Evolutionary conservation across 2,329 filamentous ascomycete genomes (phyloP), one percentile per base, ranked within the genome.

Genomic region (Aspergillus fijiensis): DNA sequence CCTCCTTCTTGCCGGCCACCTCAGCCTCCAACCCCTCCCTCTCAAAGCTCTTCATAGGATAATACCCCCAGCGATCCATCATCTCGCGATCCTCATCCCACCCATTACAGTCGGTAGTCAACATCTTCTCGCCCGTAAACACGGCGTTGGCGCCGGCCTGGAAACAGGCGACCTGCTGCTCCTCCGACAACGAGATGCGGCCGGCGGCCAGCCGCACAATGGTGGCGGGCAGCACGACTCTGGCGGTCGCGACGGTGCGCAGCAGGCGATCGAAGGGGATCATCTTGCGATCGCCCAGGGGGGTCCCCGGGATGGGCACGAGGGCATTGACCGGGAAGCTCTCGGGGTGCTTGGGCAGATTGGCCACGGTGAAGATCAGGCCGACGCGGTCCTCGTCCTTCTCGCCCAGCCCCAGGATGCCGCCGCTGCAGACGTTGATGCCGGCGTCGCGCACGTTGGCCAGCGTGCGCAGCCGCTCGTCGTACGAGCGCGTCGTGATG

Each of bases 121-220:
- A 76, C 92, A 96, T 96, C 83, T 94, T 96, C 80, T 96, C 92
- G 9, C 92, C 92, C 0, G 92, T 96, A 73, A 96, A 96, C 35
- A 96, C 89, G n/a, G 92, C 92, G 69, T 96, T 96, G 1, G 92
- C 92, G 14, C 92, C 92, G 0, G 92, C 91, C 85, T 91, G 88
- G 79, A 96, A 96, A 76, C 92, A 96, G 65, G 94, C 74, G 14
- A 91, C 88, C 78, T 96, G 92, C 80, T 96, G 89, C 77, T 95
- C 91, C 78, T 96, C 92, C 4, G 85, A 84, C 85, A 96, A 89
- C 12, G 88, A 90, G 73, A 91, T 92, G 51, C 92, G 82, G 2
- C 92, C 92, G 0, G 92, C 92, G 0, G 92, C 92, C 51, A 96
- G 87, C 49, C 92, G 87, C 65, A 96, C 91, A 66, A 96, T 96